Base-by-base conservation (phyloP, 352 stramenopile species). In the Thalassiosira pacifica region DNA sequence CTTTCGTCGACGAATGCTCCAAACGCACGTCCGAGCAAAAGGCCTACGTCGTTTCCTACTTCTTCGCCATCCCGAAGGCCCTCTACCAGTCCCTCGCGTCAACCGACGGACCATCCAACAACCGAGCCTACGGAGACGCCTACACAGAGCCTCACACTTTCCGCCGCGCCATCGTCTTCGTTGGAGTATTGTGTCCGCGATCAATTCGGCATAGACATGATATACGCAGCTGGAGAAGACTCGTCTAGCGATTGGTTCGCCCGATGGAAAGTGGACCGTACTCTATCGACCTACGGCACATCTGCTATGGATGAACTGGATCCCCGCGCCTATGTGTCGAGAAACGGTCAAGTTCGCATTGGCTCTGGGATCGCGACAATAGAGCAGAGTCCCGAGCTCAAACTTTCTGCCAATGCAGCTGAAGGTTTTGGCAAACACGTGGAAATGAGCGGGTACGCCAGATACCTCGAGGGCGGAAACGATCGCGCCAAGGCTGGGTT, bases 211-310 rank as follows among this genome's bases (percentile, higher is more conserved):
- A 27, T 67, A n/a, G 59, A 67, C 31, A 67, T 24, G 59, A 22
- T 67, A 2, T 67, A 67, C 24, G 5, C 29, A 18, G 40, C 59
- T 67, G 59, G 55, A 16, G 24, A 67, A 3, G 6, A 45, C 59
- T 48, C 59, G 59, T 45, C 59, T 8, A 67, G 45, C 19, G 59
- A 67, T 29, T 67, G 59, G 59, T 67, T 32, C 45, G 29, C 29
- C 1, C 10, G 4, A 64, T 64, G 55, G 55, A 22, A 31, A 19
- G 5, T 3, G 5, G 55, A 32, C 55, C 55, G 55, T 4, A 37
- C 55, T 8, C 22, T 64, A 31, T 37, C 22, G 40, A 48, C 13
- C 13, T 22, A 67, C 10, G 55, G 31, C 11, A 16, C 1, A 11
- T 31, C 55, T 32, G 55, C 18, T 31, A 16, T 64, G 8, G 55